Evolutionary conservation across 352 stramenopile genomes (phyloP), one percentile per base, ranked within the genome.

Genomic region (Pythium rishiriense): DNA sequence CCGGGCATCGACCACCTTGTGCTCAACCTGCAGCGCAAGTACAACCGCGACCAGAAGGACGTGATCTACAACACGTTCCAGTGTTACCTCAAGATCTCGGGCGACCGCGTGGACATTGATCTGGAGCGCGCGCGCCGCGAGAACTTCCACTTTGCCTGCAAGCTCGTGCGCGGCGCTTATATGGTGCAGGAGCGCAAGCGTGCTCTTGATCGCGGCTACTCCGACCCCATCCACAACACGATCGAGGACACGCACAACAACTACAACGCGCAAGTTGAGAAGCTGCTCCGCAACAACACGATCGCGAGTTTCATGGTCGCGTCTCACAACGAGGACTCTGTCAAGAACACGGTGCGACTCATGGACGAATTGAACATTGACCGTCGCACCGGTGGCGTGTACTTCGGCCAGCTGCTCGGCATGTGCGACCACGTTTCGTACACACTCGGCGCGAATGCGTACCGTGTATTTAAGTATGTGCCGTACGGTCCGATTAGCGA

Each of bases 11-110:
- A 99, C 72, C 88, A 98, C 70, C 70, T 98, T 47, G 79, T 84
- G 58, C 73, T 96, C 42, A 88, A 91, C 56, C 61, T 97, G 24
- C 85, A 95, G 79, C 84, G 83, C 47, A 83, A 90, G 64, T 97
- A 97, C 87, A 98, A 98, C 71, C 84, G 80, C 25, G 72, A 91
- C 39, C 75, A 83, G 48, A 69, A 69, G 35, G 72, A 96, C 50
- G 78, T 97, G 33, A 97, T 99, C 68, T 99, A 98, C 86, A 98
- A 98, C 74, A 99, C 97, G 19, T 99, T 98, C 73, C 97, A 99
- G 81, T 98, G 96, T 79, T 99, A 99, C 81, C 81, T 99, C 31
- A 98, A 98, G 70, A 93, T 97, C 72, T 88, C 91, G 37, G 72
- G 61, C 22, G 74, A 97, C 62, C 85, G 91, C 51, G 79, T 99